Evolutionary conservation across 306 rosid genomes (phyloP).

Genomic region (Glycine tomentella): DNA sequence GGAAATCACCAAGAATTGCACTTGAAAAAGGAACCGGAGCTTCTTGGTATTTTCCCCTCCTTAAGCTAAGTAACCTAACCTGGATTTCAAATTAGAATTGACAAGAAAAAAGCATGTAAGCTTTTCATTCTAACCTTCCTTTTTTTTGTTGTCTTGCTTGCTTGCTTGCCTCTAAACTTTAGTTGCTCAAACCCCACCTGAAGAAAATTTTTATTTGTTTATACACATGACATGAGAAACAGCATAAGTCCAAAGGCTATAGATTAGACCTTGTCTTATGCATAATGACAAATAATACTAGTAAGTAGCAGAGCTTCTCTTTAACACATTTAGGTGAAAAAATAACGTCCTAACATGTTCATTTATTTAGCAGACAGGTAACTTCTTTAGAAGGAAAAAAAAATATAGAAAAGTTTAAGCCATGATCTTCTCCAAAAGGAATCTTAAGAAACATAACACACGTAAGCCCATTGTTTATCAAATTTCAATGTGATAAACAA

Average conservation of each 20-base stretch:
- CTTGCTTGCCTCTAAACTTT: slow-evolving; percentile 65
- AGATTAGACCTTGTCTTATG: slow-evolving; percentile 39
- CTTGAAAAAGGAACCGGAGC: slow-evolving; percentile 38
- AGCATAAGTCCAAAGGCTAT: slow-evolving; percentile 46
- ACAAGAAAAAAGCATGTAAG: slow-evolving; percentile 62
- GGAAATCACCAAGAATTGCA: slow-evolving; percentile 39
- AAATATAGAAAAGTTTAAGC: background rate
- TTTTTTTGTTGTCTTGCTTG: slow-evolving; percentile 61
- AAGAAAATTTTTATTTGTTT: slow-evolving; percentile 58
- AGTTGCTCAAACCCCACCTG: slow-evolving; percentile 51
- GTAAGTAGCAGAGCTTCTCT: background rate
- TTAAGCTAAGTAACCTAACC: slow-evolving; percentile 39
- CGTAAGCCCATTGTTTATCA: slow-evolving; percentile 35
- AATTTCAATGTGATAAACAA: slow-evolving; percentile 45
- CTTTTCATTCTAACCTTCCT: slow-evolving; percentile 67
- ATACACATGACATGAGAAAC: slow-evolving; percentile 59
- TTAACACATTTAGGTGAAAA: slow-evolving; percentile 44
- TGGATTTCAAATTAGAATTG: slow-evolving; percentile 63
- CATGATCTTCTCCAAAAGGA: slow-evolving; percentile 44
- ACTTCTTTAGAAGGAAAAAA: slow-evolving; percentile 1
- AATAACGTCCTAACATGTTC: slow-evolving; percentile 34
- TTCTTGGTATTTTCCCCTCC: slow-evolving; percentile 45
- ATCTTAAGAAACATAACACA: slow-evolving; percentile 39
- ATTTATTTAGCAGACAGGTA: slow-evolving; percentile 18
- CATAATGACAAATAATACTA: slow-evolving; percentile 41